Evolutionary conservation across 1,284 basidiomycete genomes (phyloP).

Genomic region (Tylopilus sp.): DNA sequence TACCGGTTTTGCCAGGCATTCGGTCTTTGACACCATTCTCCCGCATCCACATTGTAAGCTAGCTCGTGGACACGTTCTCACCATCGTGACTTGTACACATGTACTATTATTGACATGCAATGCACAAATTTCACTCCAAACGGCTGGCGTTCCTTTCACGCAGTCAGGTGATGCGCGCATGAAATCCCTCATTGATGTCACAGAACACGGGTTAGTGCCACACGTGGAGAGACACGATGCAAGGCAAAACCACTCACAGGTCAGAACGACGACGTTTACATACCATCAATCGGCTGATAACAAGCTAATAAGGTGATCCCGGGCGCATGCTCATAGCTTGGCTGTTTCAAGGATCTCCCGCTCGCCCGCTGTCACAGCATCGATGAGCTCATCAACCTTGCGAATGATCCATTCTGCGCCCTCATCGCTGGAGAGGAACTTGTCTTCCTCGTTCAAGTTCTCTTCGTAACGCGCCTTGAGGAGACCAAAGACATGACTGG

Average conservation of each 20-base stretch:
- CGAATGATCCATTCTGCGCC: conserved; percentile 91
- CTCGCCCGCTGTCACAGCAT: conserved; percentile 57
- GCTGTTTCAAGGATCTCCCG: conserved; percentile 41
- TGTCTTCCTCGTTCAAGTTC: conserved; percentile 68
- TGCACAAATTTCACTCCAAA: conserved; percentile 25
- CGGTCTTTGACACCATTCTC: conserved; percentile 49
- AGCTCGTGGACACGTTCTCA: conserved; percentile 29
- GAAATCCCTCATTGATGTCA: conserved; percentile 20
- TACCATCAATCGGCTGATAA: conserved; percentile 33
- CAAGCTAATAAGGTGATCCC: conserved; percentile 24
- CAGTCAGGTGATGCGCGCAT: conserved; percentile 22
- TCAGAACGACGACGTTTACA: conserved; percentile 20
- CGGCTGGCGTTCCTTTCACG: conserved; percentile 20
- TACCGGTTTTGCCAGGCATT: conserved; percentile 72
- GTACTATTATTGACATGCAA: conserved; percentile 35
- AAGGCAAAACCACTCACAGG: conserved; percentile 19
- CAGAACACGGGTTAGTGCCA: conserved; percentile 31
- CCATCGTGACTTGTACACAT: conserved; percentile 30
- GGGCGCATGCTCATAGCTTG: conserved; percentile 52
- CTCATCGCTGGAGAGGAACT: conserved; percentile 86
- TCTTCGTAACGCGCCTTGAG: conserved; percentile 72
- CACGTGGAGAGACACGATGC: conserved; percentile 37
- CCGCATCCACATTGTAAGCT: conserved; percentile 35
- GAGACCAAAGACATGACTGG: conserved; percentile 90
- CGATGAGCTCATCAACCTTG: conserved; percentile 78